Base-by-base conservation (phyloP, 2,329 filamentous ascomycete genomes). In the Fusarium subtropicale region DNA sequence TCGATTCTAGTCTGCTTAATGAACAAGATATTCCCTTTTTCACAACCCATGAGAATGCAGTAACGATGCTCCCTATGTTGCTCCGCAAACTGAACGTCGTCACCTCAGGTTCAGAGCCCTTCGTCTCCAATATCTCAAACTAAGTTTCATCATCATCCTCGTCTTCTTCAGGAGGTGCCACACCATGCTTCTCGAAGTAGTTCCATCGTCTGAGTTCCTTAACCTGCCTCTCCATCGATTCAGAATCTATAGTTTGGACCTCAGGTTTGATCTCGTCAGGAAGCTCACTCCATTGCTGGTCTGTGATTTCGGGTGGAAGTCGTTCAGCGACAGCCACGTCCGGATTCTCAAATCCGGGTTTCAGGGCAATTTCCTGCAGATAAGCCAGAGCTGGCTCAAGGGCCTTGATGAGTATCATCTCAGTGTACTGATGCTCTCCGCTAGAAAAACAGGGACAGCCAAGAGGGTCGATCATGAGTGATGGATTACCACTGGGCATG, bases 391-490 rank as follows among this genome's bases (percentile, higher is more conserved):
- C 85, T 4, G 81, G 77, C 15, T 76, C 71, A 66, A 87, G 85
- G 1, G 86, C 85, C 13, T 76, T 77, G 15, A 90, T 81, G 54
- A 94, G 84, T 64, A 92, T 85, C 38, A 83, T 81, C 76, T 97
- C 92, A 10, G 81, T 80, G 73, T 88, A 83, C 34, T 83, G 75
- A 2, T 79, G 72, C 65, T 91, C 88, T 5, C 90, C 90, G 3
- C 90, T 86, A n/a, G 90, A 90, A 78, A 91, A 91, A 65, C 89
- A 85, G 7, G 91, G 91, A 68, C 88, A 91, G 7, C 91, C 90
- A 44, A 86, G 81, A 13, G 77, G 69, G 0, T 82, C 81, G 74
- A 84, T 81, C 38, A 75, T 71, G 4, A 80, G 79, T 16, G 76
- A 69, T 0, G 79, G 75, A 69, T 86, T 87, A 12, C 86, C 85